Percentiles rank a stretch among this genome's conserved stretches.
phyloP scores from a whole-genome alignment of 108 stramenopile genomes.

The Conticribra weissflogii region DNA sequence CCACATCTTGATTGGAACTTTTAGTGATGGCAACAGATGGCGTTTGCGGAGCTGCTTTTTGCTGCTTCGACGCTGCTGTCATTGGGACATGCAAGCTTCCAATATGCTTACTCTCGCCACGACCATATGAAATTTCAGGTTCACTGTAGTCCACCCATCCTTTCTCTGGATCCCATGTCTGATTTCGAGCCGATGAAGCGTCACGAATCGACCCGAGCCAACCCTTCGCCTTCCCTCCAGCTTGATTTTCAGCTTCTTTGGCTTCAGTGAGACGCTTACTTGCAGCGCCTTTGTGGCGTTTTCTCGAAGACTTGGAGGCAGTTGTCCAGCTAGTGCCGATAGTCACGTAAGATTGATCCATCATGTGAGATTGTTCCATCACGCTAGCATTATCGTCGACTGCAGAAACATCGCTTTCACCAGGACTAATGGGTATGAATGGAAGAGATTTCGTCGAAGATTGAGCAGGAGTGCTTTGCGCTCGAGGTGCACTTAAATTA shows the following conservation, averaged over 20 bases:
- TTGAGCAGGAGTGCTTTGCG: not conserved
- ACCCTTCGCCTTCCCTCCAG: constrained; percentile 49
- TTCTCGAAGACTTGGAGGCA: constrained; percentile 42
- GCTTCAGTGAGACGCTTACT: constrained; percentile 51
- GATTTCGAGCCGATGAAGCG: constrained; percentile 56
- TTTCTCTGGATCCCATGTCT: constrained; percentile 69
- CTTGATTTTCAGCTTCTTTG: constrained; percentile 48
- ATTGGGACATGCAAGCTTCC: constrained; percentile 39
- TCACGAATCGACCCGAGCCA: constrained; percentile 79
- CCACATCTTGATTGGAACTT: too few species aligned
- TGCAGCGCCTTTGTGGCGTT: constrained; percentile 73
- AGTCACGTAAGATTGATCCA: constrained; percentile 50
- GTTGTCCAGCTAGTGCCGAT: constrained; percentile 52
- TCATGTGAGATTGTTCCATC: constrained; percentile 50
- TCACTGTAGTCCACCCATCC: constrained; percentile 75
- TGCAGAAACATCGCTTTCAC: constrained; percentile 3
- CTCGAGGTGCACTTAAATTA: not conserved
- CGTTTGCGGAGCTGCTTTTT: not conserved
- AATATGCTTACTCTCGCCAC: constrained; percentile 16
- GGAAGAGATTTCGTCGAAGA: too few species aligned
- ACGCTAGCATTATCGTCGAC: constrained; percentile 24
- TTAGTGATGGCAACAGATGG: too few species aligned
- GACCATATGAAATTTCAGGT: constrained; percentile 28
- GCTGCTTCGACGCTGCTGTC: constrained; percentile 14
- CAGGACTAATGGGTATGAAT: constrained; percentile 6